Evolutionary conservation across 164 flowering plant species (phyloP), one percentile per base, ranked within the genome.

Genomic region (Taxillus chinensis): DNA sequence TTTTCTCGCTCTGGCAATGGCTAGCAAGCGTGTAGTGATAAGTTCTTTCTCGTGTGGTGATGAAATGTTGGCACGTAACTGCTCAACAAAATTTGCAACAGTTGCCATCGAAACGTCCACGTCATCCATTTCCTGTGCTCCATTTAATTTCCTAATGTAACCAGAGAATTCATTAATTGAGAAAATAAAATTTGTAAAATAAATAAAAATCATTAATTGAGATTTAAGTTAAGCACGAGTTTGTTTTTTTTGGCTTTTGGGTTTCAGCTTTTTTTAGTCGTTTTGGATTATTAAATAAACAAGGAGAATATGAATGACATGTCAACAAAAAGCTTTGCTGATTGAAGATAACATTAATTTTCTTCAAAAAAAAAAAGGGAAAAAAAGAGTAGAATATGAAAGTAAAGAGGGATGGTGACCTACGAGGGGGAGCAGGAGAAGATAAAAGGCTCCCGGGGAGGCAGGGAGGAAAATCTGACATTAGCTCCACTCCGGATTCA

Each of bases 41-140:
- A 83, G 83, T 66, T 91, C 96, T 68, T 84, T 89, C 67, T 91
- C 97, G 55, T 66, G 76, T 27, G 87, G 83, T 40, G 92, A 83
- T 48, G 97, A 85, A 68, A 69, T 66, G 66, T 73, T 86, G 59
- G 87, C 80, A 74, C 84, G 97, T 43, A 91, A 78, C 79, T 85
- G 90, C 80, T 91, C 98, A 68, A 91, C 59, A 68, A 81, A 71
- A 27, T 76, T 77, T 75, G 95, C 93, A 74, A 91, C 87, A 8
- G 77, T 80, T 17, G 90, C 77, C 85, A 81, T 78, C 48, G 83
- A 83, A 64, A 57, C 57, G 43, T 89, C 95, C 57, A 80, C 71
- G 70, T 86, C 89, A 67, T 84, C 95, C 87, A 79, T 75, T 61
- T 58, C 81, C 49, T 67, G 37, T 55, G 70, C 41, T 72, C 74